Evolutionary conservation across 441 rosid species (phyloP), one percentile per base, ranked within the genome.

Genomic region (Erodium chrysanthum): DNA sequence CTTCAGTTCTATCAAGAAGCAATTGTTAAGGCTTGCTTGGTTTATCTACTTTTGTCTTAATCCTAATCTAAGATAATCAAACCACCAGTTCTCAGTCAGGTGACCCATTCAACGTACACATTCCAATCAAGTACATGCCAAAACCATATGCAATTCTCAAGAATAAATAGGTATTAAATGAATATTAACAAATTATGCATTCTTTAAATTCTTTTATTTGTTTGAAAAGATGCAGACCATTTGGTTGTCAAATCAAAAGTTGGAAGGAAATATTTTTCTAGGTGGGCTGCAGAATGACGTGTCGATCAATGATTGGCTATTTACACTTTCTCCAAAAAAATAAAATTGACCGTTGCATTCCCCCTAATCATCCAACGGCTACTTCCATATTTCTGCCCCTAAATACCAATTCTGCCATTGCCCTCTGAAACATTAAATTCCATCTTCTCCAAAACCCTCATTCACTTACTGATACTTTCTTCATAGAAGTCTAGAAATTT

Each of bases 261-360:
- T 4, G 11, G 2, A 33, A 33, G 7, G 18, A 18, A 52, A 52
- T n/a, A n/a, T n/a, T n/a, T 3, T 15, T 48, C 8, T 4, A 48
- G 56, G 56, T 15, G 5, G 18, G 56, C 18, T 6, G 17, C 5
- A 15, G 11, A 14, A 48, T 52, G 60, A 52, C 60, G 60, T 52
- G 60, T 18, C 23, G 6, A 52, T 52, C 22, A 17, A 7, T 17
- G 17, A 52, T 52, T 52, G 22, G 60, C 60, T 7, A 5, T 52
- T 6, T 17, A 52, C 5, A 17, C 21, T 52, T 18, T 17, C 2
- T 18, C 60, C 9, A 52, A 10, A 33, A 33, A 33, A 18, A 48
- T 40, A 64, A 78, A 79, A 71, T 78, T 58, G 77, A 81, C 82
- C 85, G 85, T 84, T 84, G 74, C 64, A 52, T 33, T 33, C 14